These are phyloP conservation scores for Exophiala lecanii-corni DNA, from an alignment of 2,329 filamentous ascomycete genomes.

Conservation along the genomic window DNA sequence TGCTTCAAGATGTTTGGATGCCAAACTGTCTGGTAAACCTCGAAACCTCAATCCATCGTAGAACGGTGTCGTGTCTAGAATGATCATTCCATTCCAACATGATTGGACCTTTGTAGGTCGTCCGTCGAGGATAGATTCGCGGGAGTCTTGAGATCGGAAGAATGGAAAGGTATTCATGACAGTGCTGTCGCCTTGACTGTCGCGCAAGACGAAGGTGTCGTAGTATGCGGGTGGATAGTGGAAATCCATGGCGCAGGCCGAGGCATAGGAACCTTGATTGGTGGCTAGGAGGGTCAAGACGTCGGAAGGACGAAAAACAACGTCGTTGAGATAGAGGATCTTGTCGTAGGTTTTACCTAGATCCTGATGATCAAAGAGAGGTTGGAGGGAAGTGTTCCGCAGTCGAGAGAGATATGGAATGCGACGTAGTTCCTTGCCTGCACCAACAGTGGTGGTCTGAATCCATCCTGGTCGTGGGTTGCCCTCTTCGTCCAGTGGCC, in stretches of 20 bases:
- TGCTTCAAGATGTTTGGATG: constrained; percentile 55
- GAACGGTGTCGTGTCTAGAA: constrained; percentile 51
- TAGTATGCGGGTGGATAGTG: constrained; percentile 63
- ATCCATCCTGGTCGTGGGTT: constrained; percentile 55
- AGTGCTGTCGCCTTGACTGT: constrained; percentile 59
- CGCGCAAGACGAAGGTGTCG: constrained; percentile 68
- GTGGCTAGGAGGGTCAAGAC: constrained; percentile 56
- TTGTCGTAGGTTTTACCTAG: constrained; percentile 54
- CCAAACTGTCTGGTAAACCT: constrained; percentile 58
- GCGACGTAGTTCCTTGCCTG: constrained; percentile 54
- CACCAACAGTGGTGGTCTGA: constrained; percentile 23
- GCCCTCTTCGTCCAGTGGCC: constrained; percentile 39
- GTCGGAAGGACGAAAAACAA: constrained; percentile 48
- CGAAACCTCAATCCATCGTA: constrained; percentile 57
- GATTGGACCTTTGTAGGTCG: constrained; percentile 55
- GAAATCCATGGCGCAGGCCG: constrained; percentile 68
- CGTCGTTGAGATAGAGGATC: constrained; percentile 54
- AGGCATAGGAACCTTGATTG: constrained; percentile 56
- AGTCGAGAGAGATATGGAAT: constrained; percentile 65
- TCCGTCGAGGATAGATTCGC: constrained; percentile 50
- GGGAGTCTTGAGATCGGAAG: constrained; percentile 48
- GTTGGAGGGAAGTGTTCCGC: constrained; percentile 60
- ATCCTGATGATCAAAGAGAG: constrained; percentile 48
- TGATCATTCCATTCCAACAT: constrained; percentile 63
- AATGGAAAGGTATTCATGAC: constrained; percentile 66